Percentiles rank a stretch among this genome's conserved stretches.
phyloP scores from a whole-genome alignment of 768 basidiomycete species.

The Mycena rebaudengoi region DNA sequence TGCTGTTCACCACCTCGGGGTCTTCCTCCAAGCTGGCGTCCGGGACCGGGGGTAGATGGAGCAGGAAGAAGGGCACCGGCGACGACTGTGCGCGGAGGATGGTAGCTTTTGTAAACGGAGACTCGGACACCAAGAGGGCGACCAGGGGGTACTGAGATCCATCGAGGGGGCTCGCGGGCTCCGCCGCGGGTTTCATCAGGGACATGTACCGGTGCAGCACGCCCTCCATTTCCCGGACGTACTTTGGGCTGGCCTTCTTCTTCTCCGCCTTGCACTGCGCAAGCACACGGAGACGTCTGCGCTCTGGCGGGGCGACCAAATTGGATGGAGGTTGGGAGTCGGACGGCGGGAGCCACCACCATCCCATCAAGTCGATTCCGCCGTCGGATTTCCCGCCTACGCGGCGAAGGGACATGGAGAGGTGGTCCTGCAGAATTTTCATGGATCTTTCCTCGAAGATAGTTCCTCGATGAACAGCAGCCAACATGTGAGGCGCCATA shows the following conservation, averaged over 20 bases:
- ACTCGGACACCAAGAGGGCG: conserved; percentile 84
- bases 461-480: conserved; percentile 72
- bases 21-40: conserved; percentile 12
- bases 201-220: conserved; percentile 66
- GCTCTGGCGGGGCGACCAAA: conserved; percentile 10
- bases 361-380: conserved; percentile 87
- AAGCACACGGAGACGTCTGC: conserved; percentile 75
- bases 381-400: conserved; percentile 92
- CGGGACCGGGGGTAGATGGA: conserved; percentile 70
- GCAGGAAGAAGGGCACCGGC: conserved; percentile 77
- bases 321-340: not conserved
- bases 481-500: conserved; percentile 26
- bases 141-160: conserved; percentile 54
- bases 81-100: conserved; percentile 78
- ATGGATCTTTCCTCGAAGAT: conserved; percentile 81
- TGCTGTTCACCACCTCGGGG: conserved; percentile 13
- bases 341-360: conserved; percentile 86
- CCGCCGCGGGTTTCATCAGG: conserved; percentile 16
- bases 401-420: conserved; percentile 83
- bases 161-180: not conserved
- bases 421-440: conserved; percentile 61
- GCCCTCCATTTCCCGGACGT: conserved; percentile 92
- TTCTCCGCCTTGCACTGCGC: conserved; percentile 94
- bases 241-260: conserved; percentile 79
- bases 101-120: conserved; percentile 78